These are phyloP conservation scores for Cladophialophora chaetospira DNA, from an alignment of 2,329 filamentous ascomycete species.

Conservation along the genomic window DNA sequence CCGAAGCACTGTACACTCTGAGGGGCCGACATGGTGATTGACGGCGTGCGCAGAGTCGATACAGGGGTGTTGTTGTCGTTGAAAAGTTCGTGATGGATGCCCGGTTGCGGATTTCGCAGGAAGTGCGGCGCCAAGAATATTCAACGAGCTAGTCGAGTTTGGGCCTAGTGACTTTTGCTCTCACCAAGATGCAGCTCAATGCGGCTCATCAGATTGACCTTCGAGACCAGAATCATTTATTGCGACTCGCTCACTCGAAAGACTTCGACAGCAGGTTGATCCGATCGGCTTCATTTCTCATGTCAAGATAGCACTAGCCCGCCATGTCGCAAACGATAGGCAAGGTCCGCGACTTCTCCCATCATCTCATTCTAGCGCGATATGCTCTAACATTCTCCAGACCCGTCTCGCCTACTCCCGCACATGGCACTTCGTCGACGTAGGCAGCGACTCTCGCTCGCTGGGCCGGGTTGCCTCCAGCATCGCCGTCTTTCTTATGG, in stretches of 20 bases:
- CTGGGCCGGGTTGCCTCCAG: conserved; percentile 50
- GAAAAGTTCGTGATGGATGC: background rate
- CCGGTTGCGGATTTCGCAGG: conserved; percentile 5
- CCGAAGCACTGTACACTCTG: conserved; percentile 97
- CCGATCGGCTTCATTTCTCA: conserved; percentile 1
- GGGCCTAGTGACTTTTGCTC: background rate
- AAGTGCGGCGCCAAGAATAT: conserved; percentile 11
- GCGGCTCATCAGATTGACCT: background rate
- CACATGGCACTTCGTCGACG: conserved; percentile 88
- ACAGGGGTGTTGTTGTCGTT: conserved; percentile 12
- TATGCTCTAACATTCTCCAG: conserved; percentile 50
- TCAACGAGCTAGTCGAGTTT: background rate
- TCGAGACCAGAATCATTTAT: no score
- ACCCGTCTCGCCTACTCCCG: conserved; percentile 95
- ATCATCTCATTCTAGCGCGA: background rate
- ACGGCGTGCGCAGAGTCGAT: conserved; percentile 27
- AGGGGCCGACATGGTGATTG: conserved; percentile 69
- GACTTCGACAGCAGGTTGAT: no score
- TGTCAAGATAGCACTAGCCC: conserved; percentile 23
- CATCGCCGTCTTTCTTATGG: conserved; percentile 62
- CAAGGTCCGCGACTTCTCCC: conserved; percentile 39
- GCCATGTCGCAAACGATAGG: conserved; percentile 50
- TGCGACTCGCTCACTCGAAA: no score
- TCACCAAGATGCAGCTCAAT: background rate
- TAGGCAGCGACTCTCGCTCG: conserved; percentile 57